These are phyloP conservation scores for Verticillium isaacii DNA, from an alignment of 2,329 filamentous ascomycete genomes.

Conservation along the genomic window DNA sequence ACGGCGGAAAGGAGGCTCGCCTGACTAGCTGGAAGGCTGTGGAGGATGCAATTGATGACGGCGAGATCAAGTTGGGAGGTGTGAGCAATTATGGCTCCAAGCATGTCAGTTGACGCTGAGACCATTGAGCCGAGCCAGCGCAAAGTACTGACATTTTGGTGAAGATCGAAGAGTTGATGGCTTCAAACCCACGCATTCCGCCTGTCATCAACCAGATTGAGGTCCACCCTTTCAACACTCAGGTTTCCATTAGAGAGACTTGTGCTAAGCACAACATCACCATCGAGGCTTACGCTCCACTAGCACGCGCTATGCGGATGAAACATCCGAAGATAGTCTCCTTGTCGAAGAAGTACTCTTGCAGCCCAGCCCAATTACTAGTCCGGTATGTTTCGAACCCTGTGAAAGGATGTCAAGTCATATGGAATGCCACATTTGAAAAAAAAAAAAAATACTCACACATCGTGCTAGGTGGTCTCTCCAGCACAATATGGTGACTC, in stretches of 20 bases:
- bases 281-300: constrained; percentile 75
- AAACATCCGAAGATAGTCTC: constrained; percentile 57
- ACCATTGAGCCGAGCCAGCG: background rate
- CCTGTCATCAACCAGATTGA: constrained; percentile 79
- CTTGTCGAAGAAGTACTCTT: constrained; percentile 63
- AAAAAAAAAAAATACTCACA: background rate
- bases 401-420: background rate
- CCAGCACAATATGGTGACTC: constrained; percentile 66
- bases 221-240: constrained; percentile 78
- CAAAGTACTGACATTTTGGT: background rate
- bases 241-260: constrained; percentile 58
- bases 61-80: constrained; percentile 66
- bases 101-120: constrained; percentile 48
- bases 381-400: constrained; percentile 37
- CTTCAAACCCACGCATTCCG: constrained; percentile 52
- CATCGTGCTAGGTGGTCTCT: constrained; percentile 58
- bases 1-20: constrained; percentile 64
- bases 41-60: constrained; percentile 68
- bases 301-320: constrained; percentile 68
- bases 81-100: constrained; percentile 76
- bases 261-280: constrained; percentile 64
- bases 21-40: constrained; percentile 72
- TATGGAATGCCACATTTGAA: background rate
- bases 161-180: constrained; percentile 65
- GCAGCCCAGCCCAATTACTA: constrained; percentile 68